These are phyloP conservation scores for Calycina marina DNA, from an alignment of 2,329 filamentous ascomycete species.

Conservation along the genomic window DNA sequence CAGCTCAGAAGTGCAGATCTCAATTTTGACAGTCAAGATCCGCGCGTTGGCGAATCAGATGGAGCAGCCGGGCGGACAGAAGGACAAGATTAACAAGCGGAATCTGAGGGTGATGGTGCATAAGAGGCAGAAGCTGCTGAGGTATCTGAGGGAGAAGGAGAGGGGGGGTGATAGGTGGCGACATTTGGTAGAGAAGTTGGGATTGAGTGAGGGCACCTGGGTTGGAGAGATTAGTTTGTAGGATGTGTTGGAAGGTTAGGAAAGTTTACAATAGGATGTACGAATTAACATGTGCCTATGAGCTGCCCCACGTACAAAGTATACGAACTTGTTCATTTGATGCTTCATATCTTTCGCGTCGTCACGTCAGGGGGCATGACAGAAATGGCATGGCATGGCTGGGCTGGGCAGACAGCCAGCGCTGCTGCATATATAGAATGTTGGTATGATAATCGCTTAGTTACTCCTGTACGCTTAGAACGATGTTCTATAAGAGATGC, in stretches of 20 bases:
- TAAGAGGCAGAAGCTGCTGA: constrained; percentile 72
- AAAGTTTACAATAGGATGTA: background rate
- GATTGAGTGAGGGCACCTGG: constrained; percentile 78
- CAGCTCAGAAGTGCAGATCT: constrained; percentile 93
- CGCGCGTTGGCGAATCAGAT: constrained; percentile 61
- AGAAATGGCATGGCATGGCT: too few species aligned
- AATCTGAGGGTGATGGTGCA: constrained; percentile 79
- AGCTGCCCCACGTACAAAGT: too few species aligned
- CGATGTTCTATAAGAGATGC: too few species aligned
- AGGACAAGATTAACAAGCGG: constrained; percentile 78
- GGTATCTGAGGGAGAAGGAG: constrained; percentile 80
- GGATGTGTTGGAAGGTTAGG: constrained; percentile 16
- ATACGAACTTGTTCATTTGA: too few species aligned
- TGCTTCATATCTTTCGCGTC: too few species aligned
- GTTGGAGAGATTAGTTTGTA: constrained; percentile 75
- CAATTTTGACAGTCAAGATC: constrained; percentile 90
- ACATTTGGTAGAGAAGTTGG: constrained; percentile 69
- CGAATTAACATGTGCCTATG: too few species aligned
- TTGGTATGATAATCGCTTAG: too few species aligned
- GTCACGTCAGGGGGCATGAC: too few species aligned
- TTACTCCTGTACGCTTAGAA: too few species aligned
- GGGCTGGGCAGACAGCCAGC: too few species aligned
- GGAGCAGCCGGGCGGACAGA: constrained; percentile 51
- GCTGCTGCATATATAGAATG: too few species aligned
- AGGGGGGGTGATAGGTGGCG: constrained; percentile 83